Evolutionary conservation across 2,329 filamentous ascomycete genomes (phyloP), one percentile per base, ranked within the genome.

Genomic region (Aspergillus novoparasiticus): DNA sequence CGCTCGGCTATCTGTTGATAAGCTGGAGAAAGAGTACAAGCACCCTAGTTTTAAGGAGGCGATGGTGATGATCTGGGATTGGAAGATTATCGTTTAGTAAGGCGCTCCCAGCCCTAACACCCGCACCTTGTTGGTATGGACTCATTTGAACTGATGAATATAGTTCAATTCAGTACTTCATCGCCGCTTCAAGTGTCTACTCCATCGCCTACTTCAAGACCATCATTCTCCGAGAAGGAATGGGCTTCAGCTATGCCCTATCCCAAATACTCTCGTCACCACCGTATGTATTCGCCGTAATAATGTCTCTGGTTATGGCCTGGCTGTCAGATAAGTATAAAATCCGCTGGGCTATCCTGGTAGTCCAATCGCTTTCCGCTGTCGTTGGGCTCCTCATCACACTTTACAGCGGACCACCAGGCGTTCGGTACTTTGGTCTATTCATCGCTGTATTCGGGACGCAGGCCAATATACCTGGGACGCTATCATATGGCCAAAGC

Each of bases 131-230:
- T n/a, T 6, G 39, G 1, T n/a, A 41, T n/a, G 10, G 3, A n/a
- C 2, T 41, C 16, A 41, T n/a, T 9, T 41, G 39, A 10, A n/a
- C 8, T 41, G 2, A 41, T n/a, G 39, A 3, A n/a, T 8, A 19
- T 41, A 41, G 39, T 41, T 41, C 39, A 9, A 41, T 41, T 4
- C 39, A 41, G 19, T 41, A 41, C 16, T 41, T 41, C 5, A 41
- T 41, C 39, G 39, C 39, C 16, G 39, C 39, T 8, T 41, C 39
- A 19, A 41, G 39, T n/a, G 39, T 41, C 16, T 79, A 78, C 59
- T 73, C 74, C 1, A 77, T 74, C 62, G 69, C 68, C 55, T 78
- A 78, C 60, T 79, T 80, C 67, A 70, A 78, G 4, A 77, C 78
- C 3, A 73, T 79, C 57, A 78, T 79, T 51, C 67, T 80, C 11